These are phyloP conservation scores for Talaromyces sp. DNA, from an alignment of 2,329 filamentous ascomycete species.

Conservation along the genomic window DNA sequence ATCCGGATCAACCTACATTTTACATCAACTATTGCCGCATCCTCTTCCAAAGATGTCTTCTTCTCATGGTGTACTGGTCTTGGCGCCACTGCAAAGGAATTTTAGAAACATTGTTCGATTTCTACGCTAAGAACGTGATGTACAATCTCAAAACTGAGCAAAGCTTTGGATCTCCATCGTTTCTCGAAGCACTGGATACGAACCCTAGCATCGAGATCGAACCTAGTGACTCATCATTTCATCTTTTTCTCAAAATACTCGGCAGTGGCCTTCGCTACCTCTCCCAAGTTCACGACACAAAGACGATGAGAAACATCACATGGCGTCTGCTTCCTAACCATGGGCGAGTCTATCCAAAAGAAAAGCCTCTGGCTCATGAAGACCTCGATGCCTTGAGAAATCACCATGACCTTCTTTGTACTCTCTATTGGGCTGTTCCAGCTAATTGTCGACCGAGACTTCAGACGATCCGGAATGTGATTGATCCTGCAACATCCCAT, in stretches of 20 bases:
- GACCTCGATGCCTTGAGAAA: constrained; percentile 59
- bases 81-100: constrained; percentile 56
- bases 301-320: constrained; percentile 55
- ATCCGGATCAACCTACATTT: constrained; percentile 39
- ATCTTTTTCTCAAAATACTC: constrained; percentile 58
- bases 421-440: constrained; percentile 58
- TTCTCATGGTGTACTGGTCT: constrained; percentile 54
- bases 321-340: constrained; percentile 61
- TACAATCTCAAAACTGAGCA: constrained; percentile 53
- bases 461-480: constrained; percentile 52
- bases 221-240: constrained; percentile 54
- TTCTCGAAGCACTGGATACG: constrained; percentile 51
- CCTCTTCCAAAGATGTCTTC: constrained; percentile 52
- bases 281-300: constrained; percentile 47
- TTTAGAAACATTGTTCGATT: constrained; percentile 56
- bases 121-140: constrained; percentile 56
- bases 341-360: constrained; percentile 58
- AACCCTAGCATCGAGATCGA: constrained; percentile 45
- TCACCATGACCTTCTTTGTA: constrained; percentile 60
- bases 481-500: constrained; percentile 57
- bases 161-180: constrained; percentile 50
- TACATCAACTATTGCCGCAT: constrained; percentile 56
- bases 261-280: constrained; percentile 50
- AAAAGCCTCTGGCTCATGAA: constrained; percentile 50
- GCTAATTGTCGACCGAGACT: constrained; percentile 52